phyloP scores from a whole-genome alignment of 2,329 filamentous ascomycete species.

The Pseudogymnoascus sp. region DNA sequence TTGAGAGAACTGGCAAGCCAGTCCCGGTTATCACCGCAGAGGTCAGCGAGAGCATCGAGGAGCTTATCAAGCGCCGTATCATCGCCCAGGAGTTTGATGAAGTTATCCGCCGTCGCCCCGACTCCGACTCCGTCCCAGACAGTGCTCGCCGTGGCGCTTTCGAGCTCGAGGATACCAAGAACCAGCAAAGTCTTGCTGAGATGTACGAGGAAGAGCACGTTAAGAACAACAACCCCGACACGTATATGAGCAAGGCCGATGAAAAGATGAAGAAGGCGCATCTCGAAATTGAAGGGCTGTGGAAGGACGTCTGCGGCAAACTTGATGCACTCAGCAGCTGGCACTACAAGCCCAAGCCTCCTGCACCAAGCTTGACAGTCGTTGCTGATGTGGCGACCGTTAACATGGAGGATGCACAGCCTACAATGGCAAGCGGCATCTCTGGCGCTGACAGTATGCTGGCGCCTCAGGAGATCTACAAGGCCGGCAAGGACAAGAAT shows the following conservation, averaged over 20 bases:
- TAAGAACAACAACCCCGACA: conserved; percentile 65
- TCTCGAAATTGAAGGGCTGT: conserved; percentile 71
- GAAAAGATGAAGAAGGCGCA: conserved; percentile 79
- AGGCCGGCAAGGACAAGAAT: conserved; percentile 57
- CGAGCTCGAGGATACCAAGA: conserved; percentile 77
- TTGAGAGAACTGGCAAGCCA: conserved; percentile 90
- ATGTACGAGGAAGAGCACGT: conserved; percentile 92
- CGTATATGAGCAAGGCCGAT: conserved; percentile 72
- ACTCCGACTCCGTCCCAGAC: conserved; percentile 55
- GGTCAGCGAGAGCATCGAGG: conserved; percentile 83
- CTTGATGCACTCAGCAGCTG: conserved; percentile 87
- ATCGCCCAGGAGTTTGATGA: conserved; percentile 88
- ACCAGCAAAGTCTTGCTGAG: conserved; percentile 80
- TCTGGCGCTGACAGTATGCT: conserved; percentile 63
- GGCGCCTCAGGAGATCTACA: conserved; percentile 91
- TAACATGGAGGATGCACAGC: conserved; percentile 90
- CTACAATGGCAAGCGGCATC: conserved; percentile 69
- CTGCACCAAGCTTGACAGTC: conserved; percentile 73
- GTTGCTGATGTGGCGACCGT: conserved; percentile 88
- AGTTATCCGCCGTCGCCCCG: conserved; percentile 72
- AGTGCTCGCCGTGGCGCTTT: conserved; percentile 57
- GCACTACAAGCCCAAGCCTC: conserved; percentile 89
- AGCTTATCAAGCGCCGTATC: conserved; percentile 88
- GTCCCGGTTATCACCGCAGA: conserved; percentile 90
- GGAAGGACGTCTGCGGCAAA: conserved; percentile 71